A percentile compares a stretch with the other conserved stretches of the same genome.
phyloP scores from a whole-genome alignment of 441 rosid species.

The Corymbia calophylla region DNA sequence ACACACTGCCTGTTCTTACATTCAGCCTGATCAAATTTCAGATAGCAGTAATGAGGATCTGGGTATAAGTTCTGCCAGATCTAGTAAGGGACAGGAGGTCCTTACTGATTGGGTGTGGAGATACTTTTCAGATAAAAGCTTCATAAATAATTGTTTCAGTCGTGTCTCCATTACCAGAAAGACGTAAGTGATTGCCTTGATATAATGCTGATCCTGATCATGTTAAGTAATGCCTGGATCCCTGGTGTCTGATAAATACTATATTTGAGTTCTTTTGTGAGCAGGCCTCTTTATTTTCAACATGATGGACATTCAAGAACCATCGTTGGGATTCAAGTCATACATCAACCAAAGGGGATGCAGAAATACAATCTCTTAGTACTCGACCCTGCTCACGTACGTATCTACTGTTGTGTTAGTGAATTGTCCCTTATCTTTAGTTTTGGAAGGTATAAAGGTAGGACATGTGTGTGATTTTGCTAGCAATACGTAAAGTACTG shows the following conservation, averaged over 20 bases:
- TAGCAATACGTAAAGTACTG: neutral
- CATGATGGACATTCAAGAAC: slow-evolving; percentile 88
- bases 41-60: neutral
- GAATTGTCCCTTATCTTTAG: neutral
- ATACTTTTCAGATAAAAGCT: slow-evolving; percentile 50
- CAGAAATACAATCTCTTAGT: slow-evolving; percentile 53
- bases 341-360: slow-evolving; percentile 29
- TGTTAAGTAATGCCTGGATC: neutral
- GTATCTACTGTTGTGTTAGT: slow-evolving; percentile 4
- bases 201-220: neutral
- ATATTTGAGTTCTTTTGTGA: slow-evolving; percentile 7
- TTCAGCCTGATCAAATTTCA: neutral
- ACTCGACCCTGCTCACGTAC: slow-evolving; percentile 69
- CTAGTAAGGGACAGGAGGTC: slow-evolving; percentile 27
- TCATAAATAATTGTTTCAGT: slow-evolving; percentile 7
- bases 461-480: neutral
- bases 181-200: slow-evolving; percentile 29
- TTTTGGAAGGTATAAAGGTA: neutral
- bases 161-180: slow-evolving; percentile 40
- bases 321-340: slow-evolving; percentile 62
- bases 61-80: slow-evolving; percentile 11
- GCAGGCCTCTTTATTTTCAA: slow-evolving; percentile 81
- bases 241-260: neutral
- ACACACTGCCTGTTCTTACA: neutral
- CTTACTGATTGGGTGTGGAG: slow-evolving; percentile 84